A percentile compares a stretch with the other conserved stretches of the same genome.
Conservation (phyloP, 768 basidiomycete genomes). For the Leccinum variicolor region DNA sequence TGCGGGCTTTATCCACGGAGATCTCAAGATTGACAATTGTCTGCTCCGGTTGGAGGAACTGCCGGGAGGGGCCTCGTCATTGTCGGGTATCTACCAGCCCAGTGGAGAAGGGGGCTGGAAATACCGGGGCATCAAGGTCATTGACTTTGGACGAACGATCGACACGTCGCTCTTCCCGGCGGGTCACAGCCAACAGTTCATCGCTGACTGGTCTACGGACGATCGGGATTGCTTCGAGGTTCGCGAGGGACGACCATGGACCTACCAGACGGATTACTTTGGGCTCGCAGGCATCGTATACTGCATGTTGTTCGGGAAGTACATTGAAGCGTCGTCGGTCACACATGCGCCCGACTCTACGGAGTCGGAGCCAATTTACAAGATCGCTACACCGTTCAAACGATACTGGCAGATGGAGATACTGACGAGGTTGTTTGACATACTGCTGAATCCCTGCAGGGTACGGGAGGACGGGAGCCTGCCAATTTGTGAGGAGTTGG, state of each 20-base stretch:
- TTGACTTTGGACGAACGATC: conserved; percentile 97
- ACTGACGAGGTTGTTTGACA: conserved; percentile 81
- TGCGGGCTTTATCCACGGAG: conserved; percentile 91
- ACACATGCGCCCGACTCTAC: conserved; percentile 32
- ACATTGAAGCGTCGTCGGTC: conserved; percentile 75
- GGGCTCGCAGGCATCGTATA: conserved; percentile 94
- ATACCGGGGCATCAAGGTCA: conserved; percentile 84
- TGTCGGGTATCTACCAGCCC: conserved; percentile 76
- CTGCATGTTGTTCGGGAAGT: conserved; percentile 96
- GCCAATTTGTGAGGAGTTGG: conserved; percentile 72
- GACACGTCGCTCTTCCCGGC: conserved; percentile 80
- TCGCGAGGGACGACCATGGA: conserved; percentile 81
- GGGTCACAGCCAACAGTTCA: conserved; percentile 62
- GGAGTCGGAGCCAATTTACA: conserved; percentile 42
- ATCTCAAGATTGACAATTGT: conserved; percentile 99
- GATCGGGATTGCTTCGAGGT: conserved; percentile 92
- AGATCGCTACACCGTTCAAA: conserved; percentile 76
- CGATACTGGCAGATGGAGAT: conserved; percentile 93
- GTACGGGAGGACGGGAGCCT: conserved; percentile 55
- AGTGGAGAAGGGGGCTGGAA: conserved; percentile 82
- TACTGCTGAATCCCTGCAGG: conserved; percentile 78
- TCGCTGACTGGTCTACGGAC: conserved; percentile 87
- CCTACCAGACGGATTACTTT: conserved; percentile 93
- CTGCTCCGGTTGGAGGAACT: conserved; percentile 88
- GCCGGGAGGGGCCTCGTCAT: conserved; percentile 62